These are phyloP conservation scores for Mycosphaerella sp. DNA, from an alignment of 2,329 filamentous ascomycete genomes.

Conservation along the genomic window DNA sequence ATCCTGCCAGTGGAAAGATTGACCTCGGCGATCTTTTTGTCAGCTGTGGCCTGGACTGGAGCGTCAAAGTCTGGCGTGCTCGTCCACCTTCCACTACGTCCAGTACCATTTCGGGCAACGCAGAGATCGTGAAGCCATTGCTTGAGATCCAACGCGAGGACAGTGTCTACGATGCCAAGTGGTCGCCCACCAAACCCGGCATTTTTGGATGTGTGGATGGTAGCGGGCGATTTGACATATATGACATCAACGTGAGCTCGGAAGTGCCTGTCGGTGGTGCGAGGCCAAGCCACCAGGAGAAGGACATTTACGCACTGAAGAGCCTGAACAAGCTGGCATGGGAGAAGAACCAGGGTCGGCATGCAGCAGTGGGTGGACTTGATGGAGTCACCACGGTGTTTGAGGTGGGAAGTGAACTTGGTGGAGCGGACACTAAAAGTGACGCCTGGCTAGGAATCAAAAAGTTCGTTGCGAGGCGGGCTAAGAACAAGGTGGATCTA, in stretches of 20 bases:
- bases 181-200: constrained; percentile 89
- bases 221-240: constrained; percentile 83
- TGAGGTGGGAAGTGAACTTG: constrained; percentile 75
- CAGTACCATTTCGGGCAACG: constrained; percentile 41
- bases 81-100: constrained; percentile 68
- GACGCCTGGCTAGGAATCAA: constrained; percentile 95
- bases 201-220: constrained; percentile 95
- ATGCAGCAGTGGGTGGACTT: constrained; percentile 83
- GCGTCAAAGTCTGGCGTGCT: constrained; percentile 93
- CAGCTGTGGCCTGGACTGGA: constrained; percentile 92
- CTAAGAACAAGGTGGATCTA: constrained; percentile 23
- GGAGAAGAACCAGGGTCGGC: constrained; percentile 83
- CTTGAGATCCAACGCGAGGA: constrained; percentile 92
- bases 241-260: constrained; percentile 87
- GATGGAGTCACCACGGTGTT: constrained; percentile 89
- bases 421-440: constrained; percentile 71
- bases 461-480: constrained; percentile 62
- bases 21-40: constrained; percentile 92
- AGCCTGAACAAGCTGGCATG: constrained; percentile 92
- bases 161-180: constrained; percentile 90
- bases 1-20: constrained; percentile 83
- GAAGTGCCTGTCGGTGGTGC: constrained; percentile 85
- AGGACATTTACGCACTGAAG: constrained; percentile 45
- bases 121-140: constrained; percentile 51
- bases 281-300: constrained; percentile 34